phyloP scores from a whole-genome alignment of 148 eudicot species.

The Simmondsia chinensis region DNA sequence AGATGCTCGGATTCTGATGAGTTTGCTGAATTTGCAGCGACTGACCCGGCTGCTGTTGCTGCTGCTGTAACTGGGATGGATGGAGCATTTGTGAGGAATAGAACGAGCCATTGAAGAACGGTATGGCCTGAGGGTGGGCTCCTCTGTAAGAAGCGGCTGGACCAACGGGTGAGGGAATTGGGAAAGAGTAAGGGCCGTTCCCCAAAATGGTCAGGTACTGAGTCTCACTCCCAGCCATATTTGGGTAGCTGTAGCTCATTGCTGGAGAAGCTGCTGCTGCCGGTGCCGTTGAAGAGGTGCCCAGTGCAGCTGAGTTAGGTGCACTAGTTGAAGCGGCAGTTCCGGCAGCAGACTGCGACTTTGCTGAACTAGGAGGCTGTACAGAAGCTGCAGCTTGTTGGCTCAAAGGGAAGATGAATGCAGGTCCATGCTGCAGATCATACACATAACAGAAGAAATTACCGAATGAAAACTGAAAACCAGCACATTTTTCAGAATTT shows the following conservation, averaged over 20 bases:
- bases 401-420: constrained; percentile 82
- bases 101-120: constrained; percentile 72
- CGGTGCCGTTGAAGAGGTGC: constrained; percentile 22
- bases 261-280: constrained; percentile 37
- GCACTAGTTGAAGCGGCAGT: constrained; percentile 23
- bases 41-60: constrained; percentile 31
- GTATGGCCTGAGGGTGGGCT: constrained; percentile 63
- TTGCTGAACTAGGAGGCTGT: constrained; percentile 39
- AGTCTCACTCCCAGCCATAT: constrained; percentile 51
- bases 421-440: constrained; percentile 57
- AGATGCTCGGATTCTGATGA: constrained; percentile 43
- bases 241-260: constrained; percentile 78
- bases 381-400: constrained; percentile 46
- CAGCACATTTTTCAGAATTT: no score
- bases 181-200: constrained; percentile 55
- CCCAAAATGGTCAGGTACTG: constrained; percentile 75
- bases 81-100: constrained; percentile 85
- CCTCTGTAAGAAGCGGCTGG: constrained; percentile 64
- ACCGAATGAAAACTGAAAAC: not conserved
- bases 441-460: no score
- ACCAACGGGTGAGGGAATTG: constrained; percentile 66
- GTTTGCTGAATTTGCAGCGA: constrained; percentile 33
- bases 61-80: constrained; percentile 75
- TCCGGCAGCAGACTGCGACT: constrained; percentile 29
- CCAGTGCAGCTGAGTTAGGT: constrained; percentile 28